Evolutionary conservation across 768 basidiomycete genomes (phyloP).

Genomic region (Hygrophorus russula): DNA sequence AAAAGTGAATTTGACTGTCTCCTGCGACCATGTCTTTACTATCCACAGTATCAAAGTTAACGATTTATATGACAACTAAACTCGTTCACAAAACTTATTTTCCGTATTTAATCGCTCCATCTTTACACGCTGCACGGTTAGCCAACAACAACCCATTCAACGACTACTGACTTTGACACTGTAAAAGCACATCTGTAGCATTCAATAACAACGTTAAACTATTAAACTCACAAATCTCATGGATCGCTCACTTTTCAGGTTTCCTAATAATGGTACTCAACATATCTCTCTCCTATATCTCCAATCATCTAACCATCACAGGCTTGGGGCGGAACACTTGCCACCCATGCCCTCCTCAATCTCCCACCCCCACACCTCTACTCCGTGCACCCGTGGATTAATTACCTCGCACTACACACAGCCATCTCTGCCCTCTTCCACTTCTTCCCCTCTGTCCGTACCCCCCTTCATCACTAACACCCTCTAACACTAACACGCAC

Average conservation of each 20-base stretch:
- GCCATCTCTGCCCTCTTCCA: conserved; percentile 29
- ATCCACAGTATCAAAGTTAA: too few species aligned
- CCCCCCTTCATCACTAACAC: neutral
- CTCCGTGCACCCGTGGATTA: conserved; percentile 31
- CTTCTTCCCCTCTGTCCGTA: conserved; percentile 26
- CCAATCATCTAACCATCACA: conserved; percentile 5
- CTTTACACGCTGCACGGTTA: conserved; percentile 9
- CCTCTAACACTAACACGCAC: neutral
- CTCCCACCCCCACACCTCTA: conserved; percentile 37
- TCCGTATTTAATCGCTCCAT: conserved; percentile 2
- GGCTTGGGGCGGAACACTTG: conserved; percentile 38
- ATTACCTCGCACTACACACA: conserved; percentile 37
- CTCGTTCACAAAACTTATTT: conserved; percentile 5
- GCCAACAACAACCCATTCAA: neutral
- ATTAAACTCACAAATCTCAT: conserved; percentile 21
- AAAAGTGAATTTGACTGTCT: too few species aligned
- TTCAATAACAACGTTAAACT: conserved; percentile 29
- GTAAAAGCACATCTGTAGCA: conserved; percentile 27
- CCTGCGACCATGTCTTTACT: too few species aligned
- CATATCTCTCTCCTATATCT: neutral
- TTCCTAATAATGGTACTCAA: conserved; percentile 34
- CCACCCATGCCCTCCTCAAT: conserved; percentile 30
- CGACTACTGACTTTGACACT: neutral
- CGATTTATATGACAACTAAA: conserved; percentile 1
- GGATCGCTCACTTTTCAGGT: conserved; percentile 33